Evolutionary conservation across 176 grass and related monocot species (phyloP).

Genomic region (Microstegium vimineum): DNA sequence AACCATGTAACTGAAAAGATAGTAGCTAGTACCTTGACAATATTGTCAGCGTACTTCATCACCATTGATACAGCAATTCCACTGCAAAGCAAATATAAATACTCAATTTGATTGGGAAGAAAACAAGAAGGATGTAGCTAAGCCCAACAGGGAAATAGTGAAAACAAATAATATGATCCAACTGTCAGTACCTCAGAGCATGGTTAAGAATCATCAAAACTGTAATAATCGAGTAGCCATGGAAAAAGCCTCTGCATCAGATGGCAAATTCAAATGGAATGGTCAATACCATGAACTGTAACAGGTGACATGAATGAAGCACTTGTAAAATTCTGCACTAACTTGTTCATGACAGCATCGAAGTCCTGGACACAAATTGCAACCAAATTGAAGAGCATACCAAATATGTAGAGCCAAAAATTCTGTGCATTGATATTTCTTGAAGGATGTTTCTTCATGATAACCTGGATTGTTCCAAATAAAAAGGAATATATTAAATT

Average conservation of each 20-base stretch:
- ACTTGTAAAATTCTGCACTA: background rate
- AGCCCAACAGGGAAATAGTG: background rate
- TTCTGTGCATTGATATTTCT: slow-evolving; percentile 84
- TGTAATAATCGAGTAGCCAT: slow-evolving; percentile 69
- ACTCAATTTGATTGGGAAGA: background rate
- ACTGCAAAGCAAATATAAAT: slow-evolving; percentile 38
- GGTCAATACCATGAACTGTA: background rate
- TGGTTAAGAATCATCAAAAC: slow-evolving; percentile 83
- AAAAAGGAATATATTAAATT: slow-evolving; percentile 18
- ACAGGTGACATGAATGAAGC: background rate
- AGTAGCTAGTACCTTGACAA: slow-evolving; percentile 43
- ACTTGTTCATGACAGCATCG: slow-evolving; percentile 73
- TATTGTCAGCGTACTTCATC: slow-evolving; percentile 68
- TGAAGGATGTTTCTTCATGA: slow-evolving; percentile 66
- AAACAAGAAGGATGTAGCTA: background rate
- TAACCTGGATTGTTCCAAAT: slow-evolving; percentile 39
- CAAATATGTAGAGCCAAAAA: slow-evolving; percentile 80
- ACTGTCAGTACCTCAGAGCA: slow-evolving; percentile 53
- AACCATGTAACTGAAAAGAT: background rate
- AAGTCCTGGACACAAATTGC: slow-evolving; percentile 56
- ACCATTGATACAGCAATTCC: slow-evolving; percentile 71
- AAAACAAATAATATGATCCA: background rate
- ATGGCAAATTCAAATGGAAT: slow-evolving; percentile 26
- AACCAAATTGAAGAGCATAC: slow-evolving; percentile 71
- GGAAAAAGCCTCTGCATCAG: slow-evolving; percentile 64